Evolutionary conservation across 1,284 basidiomycete species (phyloP).

Genomic region (Ustilago tritici): DNA sequence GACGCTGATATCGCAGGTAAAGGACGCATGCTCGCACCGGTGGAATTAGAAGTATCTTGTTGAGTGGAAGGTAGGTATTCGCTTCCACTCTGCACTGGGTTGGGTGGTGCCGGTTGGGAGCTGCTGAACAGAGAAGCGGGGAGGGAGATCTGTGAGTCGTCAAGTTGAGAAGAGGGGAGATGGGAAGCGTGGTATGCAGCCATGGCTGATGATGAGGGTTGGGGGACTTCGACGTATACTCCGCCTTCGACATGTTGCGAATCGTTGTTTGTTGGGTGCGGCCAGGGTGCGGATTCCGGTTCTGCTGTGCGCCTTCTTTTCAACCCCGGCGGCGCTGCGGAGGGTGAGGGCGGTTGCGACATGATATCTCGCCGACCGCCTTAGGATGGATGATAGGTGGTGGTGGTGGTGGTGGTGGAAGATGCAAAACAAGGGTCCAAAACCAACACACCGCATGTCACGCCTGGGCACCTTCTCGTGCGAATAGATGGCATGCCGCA

Average conservation of each 20-base stretch:
- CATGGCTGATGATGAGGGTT: constrained; percentile 35
- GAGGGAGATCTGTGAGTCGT: constrained; percentile 24
- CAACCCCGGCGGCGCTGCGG: not conserved
- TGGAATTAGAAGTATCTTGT: constrained; percentile 11
- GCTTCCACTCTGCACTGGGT: constrained; percentile 2
- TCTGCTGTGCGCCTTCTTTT: constrained; percentile 16
- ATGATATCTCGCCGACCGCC: not conserved
- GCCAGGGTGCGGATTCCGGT: constrained; percentile 10
- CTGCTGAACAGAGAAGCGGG: constrained; percentile 15
- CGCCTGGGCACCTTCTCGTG: too few species aligned
- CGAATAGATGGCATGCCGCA: too few species aligned
- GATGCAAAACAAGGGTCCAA: not conserved
- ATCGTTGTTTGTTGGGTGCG: not conserved
- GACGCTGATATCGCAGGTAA: constrained; percentile 27
- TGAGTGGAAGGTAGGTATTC: constrained; percentile 29
- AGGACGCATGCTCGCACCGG: constrained; percentile 10
- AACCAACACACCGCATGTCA: not conserved
- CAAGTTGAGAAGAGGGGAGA: not conserved
- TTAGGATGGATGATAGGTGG: not conserved
- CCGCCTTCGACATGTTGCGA: constrained; percentile 3
- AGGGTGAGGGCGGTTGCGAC: not conserved
- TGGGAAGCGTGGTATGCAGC: constrained; percentile 26
- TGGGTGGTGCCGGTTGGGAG: not conserved
- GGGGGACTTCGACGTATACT: constrained; percentile 28
- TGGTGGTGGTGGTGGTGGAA: not conserved